Evolutionary conservation across 208 protist species (phyloP), one percentile per base, ranked within the genome.

Genomic region (Crithidia bombi): DNA sequence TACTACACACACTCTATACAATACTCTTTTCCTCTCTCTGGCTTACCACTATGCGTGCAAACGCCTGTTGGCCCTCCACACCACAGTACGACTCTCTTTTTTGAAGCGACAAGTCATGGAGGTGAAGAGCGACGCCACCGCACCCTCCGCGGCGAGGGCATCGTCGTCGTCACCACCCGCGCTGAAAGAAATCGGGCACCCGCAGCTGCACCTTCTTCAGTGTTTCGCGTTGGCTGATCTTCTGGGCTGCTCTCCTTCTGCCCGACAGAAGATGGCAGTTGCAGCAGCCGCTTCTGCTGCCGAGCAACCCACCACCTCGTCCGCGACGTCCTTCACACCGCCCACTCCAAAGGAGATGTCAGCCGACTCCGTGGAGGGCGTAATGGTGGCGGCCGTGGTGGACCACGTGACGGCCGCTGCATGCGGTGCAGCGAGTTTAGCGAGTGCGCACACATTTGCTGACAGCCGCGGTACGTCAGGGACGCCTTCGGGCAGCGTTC

Each of bases 171-270:
- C 54, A 23, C 54, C 54, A 25, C 54, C 54, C 2, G 5, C 7
- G 21, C 32, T 59, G 54, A 28, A 32, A 30, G 7, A 28, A 17
- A 23, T 43, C n/a, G 33, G 35, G 35, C 38, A 4, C 21, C 52
- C 17, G 33, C 70, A 61, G 3, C 51, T 23, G 7, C 36, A 46
- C 17, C 64, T 70, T 17, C 55, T 77, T 3, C 57, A 50, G 3
- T 71, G n/a, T 57, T 67, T 66, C 44, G 71, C 71, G 6, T 43
- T 77, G 17, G 63, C 56, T 23, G 71, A 77, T 38, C 64, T 77
- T 1, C 57, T 77, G 9, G 64, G 32, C 19, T 38, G 66, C 4
- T 30, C 55, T 7, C 41, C 63, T 1, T 12, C 46, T 1, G 19
- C n/a, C 2, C 52, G 2, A 1, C 64, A 61, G 5, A 35, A 33